Base-by-base conservation (phyloP, 441 rosid genomes). In the Arabidopsis hybrid region DNA sequence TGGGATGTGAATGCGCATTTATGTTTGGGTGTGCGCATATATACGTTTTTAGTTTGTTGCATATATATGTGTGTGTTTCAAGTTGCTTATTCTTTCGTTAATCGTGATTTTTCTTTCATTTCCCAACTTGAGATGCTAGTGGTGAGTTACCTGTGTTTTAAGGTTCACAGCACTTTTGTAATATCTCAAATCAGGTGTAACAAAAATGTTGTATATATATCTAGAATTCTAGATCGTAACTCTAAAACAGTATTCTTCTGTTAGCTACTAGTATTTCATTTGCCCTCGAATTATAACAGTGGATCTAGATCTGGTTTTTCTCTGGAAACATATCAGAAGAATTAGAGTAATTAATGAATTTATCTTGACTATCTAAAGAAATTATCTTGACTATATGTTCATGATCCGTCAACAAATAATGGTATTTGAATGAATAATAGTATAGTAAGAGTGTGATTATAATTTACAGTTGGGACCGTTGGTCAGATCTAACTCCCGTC, bases 401-500 rank as follows among this genome's bases (percentile, higher is more conserved):
- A 43, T 8, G 35, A 45, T 42, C 13, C 50, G 34, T 67, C 42
- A 34, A 59, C 46, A 50, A 60, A 4, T 35, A 58, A 32, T 51
- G 40, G 8, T 40, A 74, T 31, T 17, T 21, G 26, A 67, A 42
- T 16, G 63, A 65, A 73, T 16, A 67, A 5, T 21, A 18, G 8
- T 40, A 35, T 35, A 4, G 36, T 38, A 55, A 69, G 60, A 55
- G 8, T 57, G 39, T 58, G 50, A 13, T 77, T 77, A 70, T 4
- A 70, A 32, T 59, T 77, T 65, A 71, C 68, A 71, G 80, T 77
- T 77, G 80, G 80, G 80, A 43, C 72, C 72, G 76, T 71, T 77
- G 76, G 72, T 35, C 51, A 70, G 51, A 77, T 72, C 73, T 72
- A 65, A 71, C 73, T 36, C 65, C 69, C 34, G 7, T 59, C 51